These are phyloP conservation scores for Suillus discolor DNA, from an alignment of 768 basidiomycete species.

Conservation along the genomic window DNA sequence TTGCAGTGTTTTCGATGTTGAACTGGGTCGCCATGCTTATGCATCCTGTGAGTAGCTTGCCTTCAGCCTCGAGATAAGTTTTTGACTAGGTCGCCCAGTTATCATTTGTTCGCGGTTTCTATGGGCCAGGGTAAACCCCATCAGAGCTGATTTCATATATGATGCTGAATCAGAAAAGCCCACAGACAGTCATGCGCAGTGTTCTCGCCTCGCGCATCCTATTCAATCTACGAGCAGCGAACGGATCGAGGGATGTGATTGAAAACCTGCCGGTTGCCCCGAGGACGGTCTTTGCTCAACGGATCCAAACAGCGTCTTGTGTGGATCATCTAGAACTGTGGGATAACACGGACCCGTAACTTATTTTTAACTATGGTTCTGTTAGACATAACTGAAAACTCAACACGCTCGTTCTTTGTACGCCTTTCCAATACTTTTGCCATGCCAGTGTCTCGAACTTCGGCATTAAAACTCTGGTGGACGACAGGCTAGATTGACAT, in stretches of 20 bases:
- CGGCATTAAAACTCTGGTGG: not conserved
- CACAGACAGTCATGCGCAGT: slow-evolving; percentile 8
- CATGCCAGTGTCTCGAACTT: not conserved
- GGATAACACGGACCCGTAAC: not conserved
- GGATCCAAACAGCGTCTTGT: not conserved
- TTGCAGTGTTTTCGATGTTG: not conserved
- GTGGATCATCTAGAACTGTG: not conserved
- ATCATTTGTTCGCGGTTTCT: not conserved
- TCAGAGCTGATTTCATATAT: not conserved
- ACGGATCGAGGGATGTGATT: not conserved
- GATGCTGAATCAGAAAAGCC: not conserved
- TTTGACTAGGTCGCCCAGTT: not conserved
- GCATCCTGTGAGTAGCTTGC: not conserved
- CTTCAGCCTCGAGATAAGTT: not conserved
- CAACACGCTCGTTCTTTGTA: not conserved
- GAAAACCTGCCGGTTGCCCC: not conserved
- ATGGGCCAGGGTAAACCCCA: not conserved
- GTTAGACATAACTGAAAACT: not conserved
- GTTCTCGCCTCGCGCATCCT: slow-evolving; percentile 13
- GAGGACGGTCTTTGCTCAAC: not conserved
- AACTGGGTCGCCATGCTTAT: not conserved
- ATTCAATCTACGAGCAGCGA: slow-evolving; percentile 11
- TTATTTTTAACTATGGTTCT: not conserved
- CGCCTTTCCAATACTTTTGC: not conserved
- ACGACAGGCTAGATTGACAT: not conserved